Conservation (phyloP, 1,139 yeast species). For the Hyphopichia fennica region DNA sequence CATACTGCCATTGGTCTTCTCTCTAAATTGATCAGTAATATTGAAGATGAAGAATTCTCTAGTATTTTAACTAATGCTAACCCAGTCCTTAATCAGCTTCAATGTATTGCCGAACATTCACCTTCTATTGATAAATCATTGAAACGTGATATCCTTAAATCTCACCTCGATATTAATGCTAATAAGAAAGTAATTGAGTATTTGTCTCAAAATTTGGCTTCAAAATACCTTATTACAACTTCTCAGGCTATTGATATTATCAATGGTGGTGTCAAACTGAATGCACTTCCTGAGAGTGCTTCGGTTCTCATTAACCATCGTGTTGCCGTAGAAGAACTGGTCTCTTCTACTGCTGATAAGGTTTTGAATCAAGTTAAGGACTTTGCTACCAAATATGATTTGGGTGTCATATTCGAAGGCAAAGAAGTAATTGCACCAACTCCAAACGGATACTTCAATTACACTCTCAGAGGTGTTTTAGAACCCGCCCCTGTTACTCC, state of each 20-base stretch:
- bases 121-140: slow-evolving; percentile 25
- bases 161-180: slow-evolving; percentile 42
- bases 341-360: slow-evolving; percentile 38
- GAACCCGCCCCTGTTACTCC: slow-evolving; percentile 66
- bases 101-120: slow-evolving; percentile 47
- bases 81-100: slow-evolving; percentile 41
- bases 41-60: slow-evolving; percentile 37
- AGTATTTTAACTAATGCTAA: slow-evolving; percentile 38
- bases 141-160: slow-evolving; percentile 38
- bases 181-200: slow-evolving; percentile 40
- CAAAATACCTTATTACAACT: slow-evolving; percentile 53
- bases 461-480: slow-evolving; percentile 32
- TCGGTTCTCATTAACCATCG: slow-evolving; percentile 58
- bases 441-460: slow-evolving; percentile 45
- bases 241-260: slow-evolving; percentile 71
- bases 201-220: slow-evolving; percentile 17
- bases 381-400: slow-evolving; percentile 45
- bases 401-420: slow-evolving; percentile 47
- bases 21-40: slow-evolving; percentile 35
- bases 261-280: slow-evolving; percentile 68
- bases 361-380: slow-evolving; percentile 33
- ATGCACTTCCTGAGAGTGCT: slow-evolving; percentile 74
- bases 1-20: slow-evolving; percentile 50
- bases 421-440: slow-evolving; percentile 28
- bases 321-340: slow-evolving; percentile 52